A percentile compares a stretch with the other conserved stretches of the same genome.
These are phyloP conservation scores for Sordaria brevicollis DNA, from an alignment of 495 filamentous ascomycete species.

Conservation along the genomic window DNA sequence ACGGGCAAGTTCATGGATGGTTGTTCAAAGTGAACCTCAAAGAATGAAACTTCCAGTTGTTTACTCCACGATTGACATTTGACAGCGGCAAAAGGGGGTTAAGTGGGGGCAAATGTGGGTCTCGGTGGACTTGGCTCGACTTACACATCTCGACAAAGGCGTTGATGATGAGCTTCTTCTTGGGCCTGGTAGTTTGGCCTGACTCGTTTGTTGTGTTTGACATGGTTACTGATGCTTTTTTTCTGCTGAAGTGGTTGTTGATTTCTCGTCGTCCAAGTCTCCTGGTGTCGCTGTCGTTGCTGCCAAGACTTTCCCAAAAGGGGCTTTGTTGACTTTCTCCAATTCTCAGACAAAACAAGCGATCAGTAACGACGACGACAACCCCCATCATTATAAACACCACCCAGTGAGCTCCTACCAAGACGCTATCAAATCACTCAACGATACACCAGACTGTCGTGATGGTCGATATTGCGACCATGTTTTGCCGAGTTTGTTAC, in stretches of 20 bases:
- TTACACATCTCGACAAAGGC: constrained; percentile 51
- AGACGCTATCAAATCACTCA: neutral
- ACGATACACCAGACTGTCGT: neutral
- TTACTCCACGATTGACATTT: neutral
- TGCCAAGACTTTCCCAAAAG: neutral
- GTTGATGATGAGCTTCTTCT: constrained; percentile 54
- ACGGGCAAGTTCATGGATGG: neutral
- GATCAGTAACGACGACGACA: neutral
- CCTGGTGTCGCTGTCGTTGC: neutral
- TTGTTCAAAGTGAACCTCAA: neutral
- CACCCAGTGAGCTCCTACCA: neutral
- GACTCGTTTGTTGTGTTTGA: neutral
- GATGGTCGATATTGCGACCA: neutral
- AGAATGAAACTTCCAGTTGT: neutral
- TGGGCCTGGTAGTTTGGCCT: constrained; percentile 15
- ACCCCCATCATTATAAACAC: neutral
- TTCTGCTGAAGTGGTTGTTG: neutral
- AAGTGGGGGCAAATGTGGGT: neutral
- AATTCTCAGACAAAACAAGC: neutral
- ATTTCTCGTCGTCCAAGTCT: neutral
- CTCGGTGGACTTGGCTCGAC: neutral
- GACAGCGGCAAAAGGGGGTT: neutral
- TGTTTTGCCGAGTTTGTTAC: neutral
- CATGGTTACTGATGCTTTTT: neutral
- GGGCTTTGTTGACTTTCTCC: neutral